Conservation (phyloP, 2,329 filamentous ascomycete genomes). For the Dothistroma septosporum region DNA sequence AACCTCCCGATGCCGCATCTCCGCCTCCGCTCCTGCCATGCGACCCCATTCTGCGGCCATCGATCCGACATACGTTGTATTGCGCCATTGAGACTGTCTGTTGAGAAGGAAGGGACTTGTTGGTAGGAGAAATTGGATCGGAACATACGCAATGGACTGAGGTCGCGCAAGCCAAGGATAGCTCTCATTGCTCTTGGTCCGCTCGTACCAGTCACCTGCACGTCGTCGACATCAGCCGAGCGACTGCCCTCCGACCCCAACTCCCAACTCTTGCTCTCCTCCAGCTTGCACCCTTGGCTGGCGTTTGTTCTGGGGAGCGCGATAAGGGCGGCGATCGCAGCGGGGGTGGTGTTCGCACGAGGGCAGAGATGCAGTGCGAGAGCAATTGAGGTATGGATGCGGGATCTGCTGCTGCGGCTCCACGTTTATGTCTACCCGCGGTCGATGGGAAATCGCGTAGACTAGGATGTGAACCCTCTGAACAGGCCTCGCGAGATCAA, state of each 20-base stretch:
- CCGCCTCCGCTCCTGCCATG: constrained; percentile 25
- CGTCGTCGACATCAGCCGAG: constrained; percentile 23
- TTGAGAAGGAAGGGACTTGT: constrained; percentile 35
- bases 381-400: neutral
- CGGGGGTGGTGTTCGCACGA: neutral
- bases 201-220: constrained; percentile 4
- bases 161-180: constrained; percentile 36
- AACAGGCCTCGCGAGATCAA: neutral
- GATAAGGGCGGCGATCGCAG: neutral
- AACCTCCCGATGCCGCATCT: constrained; percentile 31
- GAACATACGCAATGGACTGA: constrained; percentile 46
- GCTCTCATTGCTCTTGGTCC: constrained; percentile 23
- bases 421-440: neutral
- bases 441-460: neutral
- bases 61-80: constrained; percentile 13
- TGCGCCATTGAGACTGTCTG: constrained; percentile 38
- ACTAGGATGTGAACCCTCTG: neutral
- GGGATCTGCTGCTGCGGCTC: neutral
- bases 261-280: constrained; percentile 23
- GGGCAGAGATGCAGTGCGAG: neutral
- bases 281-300: constrained; percentile 17
- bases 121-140: constrained; percentile 45
- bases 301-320: neutral
- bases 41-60: constrained; percentile 36
- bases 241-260: constrained; percentile 25